These are phyloP conservation scores for Claviceps sorghi DNA, from an alignment of 2,329 filamentous ascomycete species.

Conservation along the genomic window DNA sequence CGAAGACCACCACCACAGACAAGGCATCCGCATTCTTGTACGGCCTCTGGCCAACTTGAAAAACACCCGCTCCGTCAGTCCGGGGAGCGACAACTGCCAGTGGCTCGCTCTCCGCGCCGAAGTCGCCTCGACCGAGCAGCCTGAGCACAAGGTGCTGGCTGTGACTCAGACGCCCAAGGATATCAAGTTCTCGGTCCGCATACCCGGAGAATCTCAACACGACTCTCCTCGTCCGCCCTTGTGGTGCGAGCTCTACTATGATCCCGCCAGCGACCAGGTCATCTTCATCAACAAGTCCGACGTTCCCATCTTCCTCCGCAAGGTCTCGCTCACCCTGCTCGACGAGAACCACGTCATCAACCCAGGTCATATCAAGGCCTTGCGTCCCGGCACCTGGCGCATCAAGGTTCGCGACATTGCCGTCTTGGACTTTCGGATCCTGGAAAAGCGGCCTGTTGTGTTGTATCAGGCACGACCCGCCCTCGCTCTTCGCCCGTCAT, in stretches of 20 bases:
- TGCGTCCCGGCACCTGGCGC: constrained; percentile 42
- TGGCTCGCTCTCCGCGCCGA: constrained; percentile 43
- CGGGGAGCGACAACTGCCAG: constrained; percentile 40
- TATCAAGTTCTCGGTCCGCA: constrained; percentile 44
- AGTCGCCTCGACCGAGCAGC: constrained; percentile 34
- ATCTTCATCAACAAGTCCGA: constrained; percentile 43
- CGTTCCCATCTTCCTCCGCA: constrained; percentile 34
- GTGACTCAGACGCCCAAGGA: constrained; percentile 46
- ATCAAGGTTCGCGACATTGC: constrained; percentile 34
- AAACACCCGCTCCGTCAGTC: constrained; percentile 38
- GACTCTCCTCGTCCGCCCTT: constrained; percentile 31
- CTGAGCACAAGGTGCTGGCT: constrained; percentile 42
- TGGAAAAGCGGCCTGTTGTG: constrained; percentile 37
- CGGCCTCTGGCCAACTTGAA: constrained; percentile 37
- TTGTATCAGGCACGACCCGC: constrained; percentile 21
- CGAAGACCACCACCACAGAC: constrained; percentile 36
- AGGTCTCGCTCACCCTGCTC: constrained; percentile 28
- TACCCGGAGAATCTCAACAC: constrained; percentile 33
- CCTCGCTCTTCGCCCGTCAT: constrained; percentile 15
- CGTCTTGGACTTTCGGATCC: constrained; percentile 42
- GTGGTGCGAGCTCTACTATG: constrained; percentile 48
- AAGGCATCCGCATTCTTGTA: constrained; percentile 43
- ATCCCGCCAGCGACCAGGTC: constrained; percentile 42
- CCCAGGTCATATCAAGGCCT: constrained; percentile 28
- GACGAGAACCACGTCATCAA: constrained; percentile 29